phyloP scores from a whole-genome alignment of 2,329 filamentous ascomycete species.

The Berkeleyomyces rouxiae region DNA sequence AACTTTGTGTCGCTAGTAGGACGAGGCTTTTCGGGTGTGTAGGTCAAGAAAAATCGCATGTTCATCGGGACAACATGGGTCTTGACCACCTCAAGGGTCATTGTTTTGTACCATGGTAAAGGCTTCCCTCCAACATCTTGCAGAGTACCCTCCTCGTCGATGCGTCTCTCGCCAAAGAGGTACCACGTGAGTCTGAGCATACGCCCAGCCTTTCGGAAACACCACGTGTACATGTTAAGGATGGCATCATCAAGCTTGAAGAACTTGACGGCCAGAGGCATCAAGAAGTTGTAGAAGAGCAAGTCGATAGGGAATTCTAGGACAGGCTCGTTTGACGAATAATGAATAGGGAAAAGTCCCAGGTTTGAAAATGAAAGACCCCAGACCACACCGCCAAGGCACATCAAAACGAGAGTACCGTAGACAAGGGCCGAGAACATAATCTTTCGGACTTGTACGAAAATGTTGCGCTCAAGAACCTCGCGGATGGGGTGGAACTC shows the following conservation, averaged over 20 bases:
- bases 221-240: conserved; percentile 82
- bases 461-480: conserved; percentile 81
- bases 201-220: conserved; percentile 78
- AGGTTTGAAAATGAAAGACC: conserved; percentile 52
- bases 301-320: conserved; percentile 90
- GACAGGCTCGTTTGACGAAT: conserved; percentile 81
- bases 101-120: conserved; percentile 24
- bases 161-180: conserved; percentile 66
- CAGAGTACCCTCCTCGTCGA: conserved; percentile 60
- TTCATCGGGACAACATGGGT: conserved; percentile 28
- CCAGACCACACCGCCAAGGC: conserved; percentile 92
- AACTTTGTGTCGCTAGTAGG: neutral
- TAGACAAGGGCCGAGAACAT: conserved; percentile 92
- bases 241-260: conserved; percentile 75
- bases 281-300: conserved; percentile 91
- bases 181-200: conserved; percentile 74
- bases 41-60: conserved; percentile 19
- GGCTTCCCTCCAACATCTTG: conserved; percentile 29
- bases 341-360: conserved; percentile 73
- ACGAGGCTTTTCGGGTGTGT: neutral
- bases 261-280: conserved; percentile 70
- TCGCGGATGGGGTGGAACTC: conserved; percentile 96
- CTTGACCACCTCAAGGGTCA: conserved; percentile 25
- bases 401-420: conserved; percentile 79
- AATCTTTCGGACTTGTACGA: conserved; percentile 89